Evolutionary conservation across 2,329 filamentous ascomycete genomes (phyloP).

Genomic region (Alternaria incomplexa): DNA sequence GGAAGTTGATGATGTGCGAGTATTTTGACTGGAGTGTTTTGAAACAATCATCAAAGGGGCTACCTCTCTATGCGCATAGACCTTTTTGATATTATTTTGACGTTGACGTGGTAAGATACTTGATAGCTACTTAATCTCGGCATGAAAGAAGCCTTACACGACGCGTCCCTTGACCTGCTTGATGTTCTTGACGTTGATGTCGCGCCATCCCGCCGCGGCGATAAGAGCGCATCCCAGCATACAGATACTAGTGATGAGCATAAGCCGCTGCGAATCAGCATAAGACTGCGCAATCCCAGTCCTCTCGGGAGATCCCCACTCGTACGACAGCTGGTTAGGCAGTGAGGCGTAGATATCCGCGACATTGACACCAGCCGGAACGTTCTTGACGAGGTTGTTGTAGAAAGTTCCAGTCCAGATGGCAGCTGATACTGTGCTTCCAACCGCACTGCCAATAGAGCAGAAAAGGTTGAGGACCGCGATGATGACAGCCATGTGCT

Average conservation of each 20-base stretch:
- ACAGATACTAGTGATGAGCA: constrained; percentile 35
- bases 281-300: constrained; percentile 42
- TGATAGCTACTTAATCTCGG: no score
- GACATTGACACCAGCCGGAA: constrained; percentile 51
- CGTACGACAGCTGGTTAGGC: constrained; percentile 60
- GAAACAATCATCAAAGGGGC: not conserved
- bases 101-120: no score
- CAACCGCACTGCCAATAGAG: constrained; percentile 56
- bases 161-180: constrained; percentile 59
- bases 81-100: rapidly evolving
- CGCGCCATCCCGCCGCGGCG: constrained; percentile 52
- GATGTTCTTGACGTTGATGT: constrained; percentile 53
- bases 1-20: not conserved
- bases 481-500: constrained; percentile 25
- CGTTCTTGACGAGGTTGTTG: constrained; percentile 51
- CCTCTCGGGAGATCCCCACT: constrained; percentile 56
- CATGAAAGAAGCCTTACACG: not conserved
- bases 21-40: not conserved
- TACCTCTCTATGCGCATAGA: not conserved
- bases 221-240: constrained; percentile 34
- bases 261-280: constrained; percentile 33
- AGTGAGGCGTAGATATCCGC: constrained; percentile 58
- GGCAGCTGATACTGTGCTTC: constrained; percentile 62
- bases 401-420: constrained; percentile 68
- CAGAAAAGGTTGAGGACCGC: constrained; percentile 64